phyloP scores from a whole-genome alignment of 2,329 filamentous ascomycete genomes.

The Anisogramma anomala region DNA sequence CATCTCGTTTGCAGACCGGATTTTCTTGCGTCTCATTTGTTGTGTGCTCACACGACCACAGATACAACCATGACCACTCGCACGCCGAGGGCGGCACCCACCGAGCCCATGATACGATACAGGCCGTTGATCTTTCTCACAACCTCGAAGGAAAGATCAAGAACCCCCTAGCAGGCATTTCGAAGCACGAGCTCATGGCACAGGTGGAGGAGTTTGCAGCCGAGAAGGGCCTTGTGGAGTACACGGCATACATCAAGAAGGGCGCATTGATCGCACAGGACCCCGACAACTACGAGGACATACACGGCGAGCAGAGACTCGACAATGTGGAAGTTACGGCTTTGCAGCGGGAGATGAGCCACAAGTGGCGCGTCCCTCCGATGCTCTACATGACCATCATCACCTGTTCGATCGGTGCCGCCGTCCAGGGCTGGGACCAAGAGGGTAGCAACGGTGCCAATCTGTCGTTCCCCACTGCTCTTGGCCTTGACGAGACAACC shows the following conservation, averaged over 20 bases:
- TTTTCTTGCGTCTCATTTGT: too few relatives aligned
- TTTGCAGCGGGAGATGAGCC: slow-evolving; percentile 49
- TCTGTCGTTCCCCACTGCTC: slow-evolving; percentile 44
- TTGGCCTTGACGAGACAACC: slow-evolving; percentile 32
- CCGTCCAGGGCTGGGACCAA: slow-evolving; percentile 38
- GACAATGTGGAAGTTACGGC: neutral
- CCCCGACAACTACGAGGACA: slow-evolving; percentile 48
- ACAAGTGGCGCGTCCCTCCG: slow-evolving; percentile 55
- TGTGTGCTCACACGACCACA: neutral
- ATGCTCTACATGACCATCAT: slow-evolving; percentile 54
- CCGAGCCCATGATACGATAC: neutral
- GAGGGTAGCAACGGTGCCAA: slow-evolving; percentile 31
- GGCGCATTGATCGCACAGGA: slow-evolving; percentile 68
- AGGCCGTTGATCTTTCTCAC: neutral
- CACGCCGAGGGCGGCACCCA: neutral
- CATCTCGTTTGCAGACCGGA: too few relatives aligned
- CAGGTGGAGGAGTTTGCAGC: slow-evolving; percentile 51
- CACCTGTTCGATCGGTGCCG: slow-evolving; percentile 43
- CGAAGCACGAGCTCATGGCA: slow-evolving; percentile 35
- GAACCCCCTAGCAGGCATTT: slow-evolving; percentile 45
- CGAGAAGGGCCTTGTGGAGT: slow-evolving; percentile 45
- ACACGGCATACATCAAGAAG: slow-evolving; percentile 49
- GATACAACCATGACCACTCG: neutral
- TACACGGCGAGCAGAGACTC: slow-evolving; percentile 33
- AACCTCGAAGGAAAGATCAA: slow-evolving; percentile 27